phyloP scores from a whole-genome alignment of 805 yeast genomes.

The Kazachstania psychrophila region DNA sequence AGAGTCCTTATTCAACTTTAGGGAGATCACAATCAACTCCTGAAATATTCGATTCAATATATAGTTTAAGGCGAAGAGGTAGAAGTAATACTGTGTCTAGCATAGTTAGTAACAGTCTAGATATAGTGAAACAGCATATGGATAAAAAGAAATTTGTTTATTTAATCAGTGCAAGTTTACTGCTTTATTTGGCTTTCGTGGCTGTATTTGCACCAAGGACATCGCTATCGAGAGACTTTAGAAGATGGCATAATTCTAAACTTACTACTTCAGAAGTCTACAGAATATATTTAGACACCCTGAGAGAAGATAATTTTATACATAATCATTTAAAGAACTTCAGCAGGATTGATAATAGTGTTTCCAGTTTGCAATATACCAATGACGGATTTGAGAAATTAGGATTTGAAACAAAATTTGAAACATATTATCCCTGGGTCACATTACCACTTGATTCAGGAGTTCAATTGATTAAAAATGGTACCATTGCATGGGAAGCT shows the following conservation, averaged over 20 bases:
- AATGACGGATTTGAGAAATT: slow-evolving; percentile 39
- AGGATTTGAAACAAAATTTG: slow-evolving; percentile 43
- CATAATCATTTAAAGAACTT: slow-evolving; percentile 20
- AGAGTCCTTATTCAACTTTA: background rate
- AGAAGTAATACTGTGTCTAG: slow-evolving; percentile 26
- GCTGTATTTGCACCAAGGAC: slow-evolving; percentile 77
- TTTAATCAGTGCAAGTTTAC: slow-evolving; percentile 17
- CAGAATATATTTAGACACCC: slow-evolving; percentile 42
- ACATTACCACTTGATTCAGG: slow-evolving; percentile 42
- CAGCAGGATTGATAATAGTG: slow-evolving; percentile 34
- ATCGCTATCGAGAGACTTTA: slow-evolving; percentile 68
- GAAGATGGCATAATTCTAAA: slow-evolving; percentile 59
- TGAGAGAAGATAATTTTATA: slow-evolving; percentile 31
- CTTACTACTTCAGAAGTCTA: slow-evolving; percentile 63
- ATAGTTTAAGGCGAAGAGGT: slow-evolving; percentile 9
- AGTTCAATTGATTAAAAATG: slow-evolving; percentile 29
- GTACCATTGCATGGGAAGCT: slow-evolving; percentile 37
- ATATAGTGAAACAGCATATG: slow-evolving; percentile 22
- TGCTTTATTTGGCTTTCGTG: slow-evolving; percentile 40
- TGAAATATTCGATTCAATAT: background rate
- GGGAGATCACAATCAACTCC: slow-evolving; percentile 1
- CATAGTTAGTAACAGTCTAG: slow-evolving; percentile 20
- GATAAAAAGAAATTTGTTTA: slow-evolving; percentile 25
- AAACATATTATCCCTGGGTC: slow-evolving; percentile 49
- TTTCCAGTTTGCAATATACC: slow-evolving; percentile 42